phyloP scores from a whole-genome alignment of 192 early-diverging fungal species.

The Coemansia sp. region DNA sequence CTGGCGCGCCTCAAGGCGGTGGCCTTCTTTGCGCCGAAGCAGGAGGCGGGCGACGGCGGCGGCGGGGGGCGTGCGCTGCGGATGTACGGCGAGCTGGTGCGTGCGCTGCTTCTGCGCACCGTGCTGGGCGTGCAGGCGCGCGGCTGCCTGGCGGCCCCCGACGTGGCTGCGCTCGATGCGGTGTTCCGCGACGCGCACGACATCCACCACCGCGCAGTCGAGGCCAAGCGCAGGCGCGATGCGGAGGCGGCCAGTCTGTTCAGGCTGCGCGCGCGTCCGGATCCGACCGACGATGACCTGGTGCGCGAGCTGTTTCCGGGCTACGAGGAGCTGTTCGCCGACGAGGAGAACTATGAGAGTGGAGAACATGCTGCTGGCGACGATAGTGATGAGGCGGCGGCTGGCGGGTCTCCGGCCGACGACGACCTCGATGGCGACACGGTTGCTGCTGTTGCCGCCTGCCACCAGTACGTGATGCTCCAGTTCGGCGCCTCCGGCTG shows the following conservation, averaged over 20 bases:
- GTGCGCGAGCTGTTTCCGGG: conserved; percentile 81
- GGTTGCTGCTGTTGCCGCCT: conserved; percentile 49
- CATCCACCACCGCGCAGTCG: conserved; percentile 34
- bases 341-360: conserved; percentile 29
- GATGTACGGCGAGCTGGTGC: conserved; percentile 36
- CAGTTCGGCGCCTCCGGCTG: conserved; percentile 31
- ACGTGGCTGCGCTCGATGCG: conserved; percentile 28
- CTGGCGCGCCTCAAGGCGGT: conserved; percentile 37
- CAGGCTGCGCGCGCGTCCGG: conserved; percentile 19
- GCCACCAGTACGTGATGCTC: conserved; percentile 58
- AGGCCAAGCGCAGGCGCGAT: conserved; percentile 31
- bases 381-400: neutral
- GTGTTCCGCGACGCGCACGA: conserved; percentile 41
- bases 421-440: conserved; percentile 52
- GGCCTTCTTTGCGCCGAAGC: conserved; percentile 19
- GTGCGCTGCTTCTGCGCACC: conserved; percentile 22
- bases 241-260: conserved; percentile 45
- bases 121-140: conserved; percentile 36
- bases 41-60: neutral
- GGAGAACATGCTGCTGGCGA: conserved; percentile 1
- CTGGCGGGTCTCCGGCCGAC: neutral
- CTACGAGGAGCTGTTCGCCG: conserved; percentile 66
- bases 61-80: conserved; percentile 2
- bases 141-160: conserved; percentile 18
- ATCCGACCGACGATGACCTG: conserved; percentile 72